A percentile compares a stretch with the other conserved stretches of the same genome.
phyloP scores from a whole-genome alignment of 2,329 filamentous ascomycete genomes.

The Curvularia verruculosa region DNA sequence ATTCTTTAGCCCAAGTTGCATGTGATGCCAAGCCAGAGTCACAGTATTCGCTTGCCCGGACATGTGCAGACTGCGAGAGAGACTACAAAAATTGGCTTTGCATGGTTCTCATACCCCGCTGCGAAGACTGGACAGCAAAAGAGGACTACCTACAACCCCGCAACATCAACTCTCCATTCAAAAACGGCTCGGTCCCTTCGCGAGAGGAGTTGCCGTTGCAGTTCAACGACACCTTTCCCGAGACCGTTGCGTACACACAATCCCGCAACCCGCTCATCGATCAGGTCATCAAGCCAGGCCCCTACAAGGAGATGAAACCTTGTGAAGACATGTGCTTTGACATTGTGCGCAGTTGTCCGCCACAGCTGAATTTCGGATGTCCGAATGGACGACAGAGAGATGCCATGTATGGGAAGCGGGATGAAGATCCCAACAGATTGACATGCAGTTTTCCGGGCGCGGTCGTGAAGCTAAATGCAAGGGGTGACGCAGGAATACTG shows the following conservation, averaged over 20 bases:
- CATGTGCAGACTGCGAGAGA: slow-evolving; percentile 74
- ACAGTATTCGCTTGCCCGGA: slow-evolving; percentile 79
- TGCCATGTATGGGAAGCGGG: slow-evolving; percentile 36
- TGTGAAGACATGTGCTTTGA: slow-evolving; percentile 88
- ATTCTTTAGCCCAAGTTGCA: slow-evolving; percentile 80
- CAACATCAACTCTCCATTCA: slow-evolving; percentile 71
- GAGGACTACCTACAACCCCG: slow-evolving; percentile 64
- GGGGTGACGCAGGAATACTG: neutral
- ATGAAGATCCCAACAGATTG: slow-evolving; percentile 24
- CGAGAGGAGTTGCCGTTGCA: slow-evolving; percentile 20
- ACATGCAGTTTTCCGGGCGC: slow-evolving; percentile 52
- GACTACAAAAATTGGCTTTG: slow-evolving; percentile 97
- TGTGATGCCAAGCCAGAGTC: slow-evolving; percentile 78
- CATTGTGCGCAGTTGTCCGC: slow-evolving; percentile 83
- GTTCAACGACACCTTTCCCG: slow-evolving; percentile 33
- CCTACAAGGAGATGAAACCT: slow-evolving; percentile 91
- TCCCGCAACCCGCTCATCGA: slow-evolving; percentile 80
- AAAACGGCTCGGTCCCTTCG: slow-evolving; percentile 64
- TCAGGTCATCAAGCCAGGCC: slow-evolving; percentile 72
- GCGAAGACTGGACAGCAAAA: slow-evolving; percentile 75
- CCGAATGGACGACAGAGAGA: slow-evolving; percentile 53
- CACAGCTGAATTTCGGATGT: slow-evolving; percentile 76
- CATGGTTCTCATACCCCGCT: slow-evolving; percentile 88
- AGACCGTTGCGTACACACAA: slow-evolving; percentile 54
- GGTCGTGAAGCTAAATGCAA: slow-evolving; percentile 46